Evolutionary conservation across 2,329 filamentous ascomycete species (phyloP).

Genomic region (Exophiala phaeomuriformis): DNA sequence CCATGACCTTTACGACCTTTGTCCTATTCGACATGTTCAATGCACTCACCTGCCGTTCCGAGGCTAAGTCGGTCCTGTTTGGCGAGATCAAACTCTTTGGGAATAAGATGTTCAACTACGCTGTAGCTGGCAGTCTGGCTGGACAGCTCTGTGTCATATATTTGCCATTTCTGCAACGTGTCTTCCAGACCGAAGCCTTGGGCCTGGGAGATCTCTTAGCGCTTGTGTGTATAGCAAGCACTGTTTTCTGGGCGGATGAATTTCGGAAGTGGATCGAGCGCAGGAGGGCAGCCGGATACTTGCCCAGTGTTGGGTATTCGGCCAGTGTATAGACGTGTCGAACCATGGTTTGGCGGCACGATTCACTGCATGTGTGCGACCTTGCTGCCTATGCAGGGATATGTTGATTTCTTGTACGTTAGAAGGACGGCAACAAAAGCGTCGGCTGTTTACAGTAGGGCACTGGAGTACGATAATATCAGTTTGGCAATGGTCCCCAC

Average conservation of each 20-base stretch:
- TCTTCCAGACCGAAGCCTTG: constrained; percentile 92
- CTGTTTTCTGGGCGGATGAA: constrained; percentile 94
- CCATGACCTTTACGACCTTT: constrained; percentile 98
- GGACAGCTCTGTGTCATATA: constrained; percentile 92
- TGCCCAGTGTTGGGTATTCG: constrained; percentile 26
- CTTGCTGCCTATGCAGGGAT: background rate
- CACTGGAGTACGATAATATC: too few relatives aligned
- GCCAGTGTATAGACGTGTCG: constrained; percentile 13
- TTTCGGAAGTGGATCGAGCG: constrained; percentile 64
- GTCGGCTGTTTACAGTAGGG: too few relatives aligned
- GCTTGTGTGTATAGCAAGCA: constrained; percentile 69
- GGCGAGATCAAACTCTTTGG: constrained; percentile 77
- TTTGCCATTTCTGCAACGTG: constrained; percentile 81
- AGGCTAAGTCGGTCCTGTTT: constrained; percentile 77
- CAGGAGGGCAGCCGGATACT: constrained; percentile 38
- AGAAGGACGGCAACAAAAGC: background rate
- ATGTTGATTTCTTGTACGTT: background rate
- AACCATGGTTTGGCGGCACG: background rate
- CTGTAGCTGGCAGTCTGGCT: constrained; percentile 72
- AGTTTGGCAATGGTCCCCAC: too few relatives aligned
- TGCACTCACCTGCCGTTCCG: constrained; percentile 83
- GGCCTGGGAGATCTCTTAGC: constrained; percentile 64
- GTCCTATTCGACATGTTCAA: constrained; percentile 99
- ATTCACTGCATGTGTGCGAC: background rate
- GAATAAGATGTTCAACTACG: constrained; percentile 95